Conservation (phyloP, 2,329 filamentous ascomycete genomes). For the Fusarium buxicola region DNA sequence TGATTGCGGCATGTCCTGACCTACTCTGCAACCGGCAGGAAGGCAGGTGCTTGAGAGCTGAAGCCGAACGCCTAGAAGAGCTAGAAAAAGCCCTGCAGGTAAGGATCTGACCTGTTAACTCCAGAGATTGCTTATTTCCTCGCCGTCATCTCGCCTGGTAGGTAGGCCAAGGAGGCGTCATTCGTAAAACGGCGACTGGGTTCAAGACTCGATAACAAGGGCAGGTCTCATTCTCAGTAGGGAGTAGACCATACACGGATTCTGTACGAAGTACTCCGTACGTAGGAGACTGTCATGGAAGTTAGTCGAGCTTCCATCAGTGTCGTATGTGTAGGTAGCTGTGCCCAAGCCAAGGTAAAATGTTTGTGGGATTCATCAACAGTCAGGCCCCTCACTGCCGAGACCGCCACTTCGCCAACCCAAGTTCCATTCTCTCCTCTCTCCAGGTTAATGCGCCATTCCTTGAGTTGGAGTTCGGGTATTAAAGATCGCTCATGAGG, state of each 20-base stretch:
- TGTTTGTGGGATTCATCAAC: conserved; percentile 11
- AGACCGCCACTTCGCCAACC: conserved; percentile 25
- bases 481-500: conserved; percentile 21
- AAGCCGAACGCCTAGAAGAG: conserved; percentile 22
- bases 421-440: conserved; percentile 8
- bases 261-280: no score
- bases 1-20: conserved; percentile 32
- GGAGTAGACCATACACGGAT: background rate
- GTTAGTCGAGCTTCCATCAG: conserved; percentile 1
- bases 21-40: conserved; percentile 21
- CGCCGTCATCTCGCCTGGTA: conserved; percentile 34
- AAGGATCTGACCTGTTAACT: conserved; percentile 34
- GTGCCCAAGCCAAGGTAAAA: conserved; percentile 3
- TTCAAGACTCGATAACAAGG: background rate
- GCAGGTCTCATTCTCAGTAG: background rate
- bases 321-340: background rate
- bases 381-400: conserved; percentile 24
- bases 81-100: conserved; percentile 25
- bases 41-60: conserved; percentile 26
- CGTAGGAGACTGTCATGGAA: background rate
- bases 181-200: background rate
- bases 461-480: conserved; percentile 5
- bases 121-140: conserved; percentile 39
- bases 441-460: conserved; percentile 12
- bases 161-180: conserved; percentile 9